Evolutionary conservation across 2,329 filamentous ascomycete species (phyloP).

Genomic region (Cercospora citrullina): DNA sequence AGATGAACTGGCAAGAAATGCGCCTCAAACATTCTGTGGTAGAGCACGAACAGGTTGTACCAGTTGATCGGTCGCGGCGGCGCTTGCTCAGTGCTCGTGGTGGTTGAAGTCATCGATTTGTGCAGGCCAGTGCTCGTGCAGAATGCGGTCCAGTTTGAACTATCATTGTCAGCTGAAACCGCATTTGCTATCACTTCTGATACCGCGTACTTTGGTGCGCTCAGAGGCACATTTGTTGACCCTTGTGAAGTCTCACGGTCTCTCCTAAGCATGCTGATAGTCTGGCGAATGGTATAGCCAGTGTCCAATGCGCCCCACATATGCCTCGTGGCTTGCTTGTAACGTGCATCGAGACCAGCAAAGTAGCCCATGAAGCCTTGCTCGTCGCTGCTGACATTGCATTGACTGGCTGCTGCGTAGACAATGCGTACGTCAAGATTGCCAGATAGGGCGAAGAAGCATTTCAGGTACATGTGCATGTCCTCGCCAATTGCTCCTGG

Average conservation of each 20-base stretch:
- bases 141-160: slow-evolving; percentile 36
- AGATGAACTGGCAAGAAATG: slow-evolving; percentile 71
- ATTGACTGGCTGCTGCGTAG: slow-evolving; percentile 69
- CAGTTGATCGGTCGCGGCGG: slow-evolving; percentile 35
- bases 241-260: slow-evolving; percentile 22
- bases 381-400: slow-evolving; percentile 65
- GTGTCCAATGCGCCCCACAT: slow-evolving; percentile 75
- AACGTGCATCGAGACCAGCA: slow-evolving; percentile 63
- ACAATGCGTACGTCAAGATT: slow-evolving; percentile 65
- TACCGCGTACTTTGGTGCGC: slow-evolving; percentile 33
- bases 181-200: not conserved
- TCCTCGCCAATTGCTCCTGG: slow-evolving; percentile 73
- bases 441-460: slow-evolving; percentile 72
- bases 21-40: slow-evolving; percentile 70
- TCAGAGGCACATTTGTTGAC: slow-evolving; percentile 26
- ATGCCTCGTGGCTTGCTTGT: slow-evolving; percentile 70
- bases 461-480: slow-evolving; percentile 76
- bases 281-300: slow-evolving; percentile 58
- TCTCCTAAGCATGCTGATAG: slow-evolving; percentile 33
- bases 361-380: slow-evolving; percentile 56
- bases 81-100: slow-evolving; percentile 21
- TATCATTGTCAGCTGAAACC: slow-evolving; percentile 24
- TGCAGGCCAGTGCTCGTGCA: slow-evolving; percentile 36
- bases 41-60: slow-evolving; percentile 59
- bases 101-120: slow-evolving; percentile 31